A percentile compares a stretch with the other conserved stretches of the same genome.
Conservation (phyloP, 2,329 filamentous ascomycete species). For the Ceratocystis cacaofunesta region DNA sequence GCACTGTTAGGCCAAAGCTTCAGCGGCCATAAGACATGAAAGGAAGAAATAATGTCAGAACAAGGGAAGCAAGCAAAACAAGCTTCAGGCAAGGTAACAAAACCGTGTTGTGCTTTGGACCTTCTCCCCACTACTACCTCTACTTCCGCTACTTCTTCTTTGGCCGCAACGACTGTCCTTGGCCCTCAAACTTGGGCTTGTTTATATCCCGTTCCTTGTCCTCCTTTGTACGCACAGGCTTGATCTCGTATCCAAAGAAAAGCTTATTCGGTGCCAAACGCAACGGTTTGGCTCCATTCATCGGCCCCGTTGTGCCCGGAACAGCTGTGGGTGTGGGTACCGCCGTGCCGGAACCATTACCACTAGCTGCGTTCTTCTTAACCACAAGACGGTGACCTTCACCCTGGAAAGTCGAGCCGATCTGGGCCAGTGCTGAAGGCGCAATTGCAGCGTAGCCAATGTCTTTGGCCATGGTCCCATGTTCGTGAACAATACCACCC, state of each 20-base stretch:
- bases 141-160: constrained; percentile 43
- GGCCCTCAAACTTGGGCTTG: constrained; percentile 65
- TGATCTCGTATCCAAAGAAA: constrained; percentile 92
- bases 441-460: constrained; percentile 93
- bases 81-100: not conserved
- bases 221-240: constrained; percentile 66
- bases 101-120: not conserved
- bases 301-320: not conserved
- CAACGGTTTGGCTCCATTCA: constrained; percentile 56
- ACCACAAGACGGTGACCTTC: constrained; percentile 63
- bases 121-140: constrained; percentile 28
- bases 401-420: constrained; percentile 62
- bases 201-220: constrained; percentile 50
- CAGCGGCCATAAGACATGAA: not conserved
- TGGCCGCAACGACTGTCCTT: constrained; percentile 64
- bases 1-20: not conserved
- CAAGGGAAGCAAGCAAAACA: not conserved
- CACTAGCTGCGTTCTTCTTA: constrained; percentile 60
- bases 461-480: constrained; percentile 92
- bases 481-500: constrained; percentile 62
- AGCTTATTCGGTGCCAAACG: constrained; percentile 76
- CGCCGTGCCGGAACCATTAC: constrained; percentile 59
- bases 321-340: constrained; percentile 28
- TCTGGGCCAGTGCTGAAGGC: constrained; percentile 53
- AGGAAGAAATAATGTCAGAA: not conserved